Conservation (phyloP, 1,284 basidiomycete genomes). For the Ceratobasidium sp. region DNA sequence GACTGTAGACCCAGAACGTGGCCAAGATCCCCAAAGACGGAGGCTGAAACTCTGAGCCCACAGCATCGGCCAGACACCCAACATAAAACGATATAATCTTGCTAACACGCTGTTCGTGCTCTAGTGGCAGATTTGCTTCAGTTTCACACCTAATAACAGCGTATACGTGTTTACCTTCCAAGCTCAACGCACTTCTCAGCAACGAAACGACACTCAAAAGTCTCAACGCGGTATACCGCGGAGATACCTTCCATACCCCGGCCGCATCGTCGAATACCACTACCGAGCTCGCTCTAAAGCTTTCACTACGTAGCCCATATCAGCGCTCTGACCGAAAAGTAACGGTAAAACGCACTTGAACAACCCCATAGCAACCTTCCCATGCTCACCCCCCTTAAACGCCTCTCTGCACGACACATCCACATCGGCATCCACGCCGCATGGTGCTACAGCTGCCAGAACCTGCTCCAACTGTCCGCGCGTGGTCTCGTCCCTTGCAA, state of each 20-base stretch:
- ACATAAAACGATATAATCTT: constrained; percentile 80
- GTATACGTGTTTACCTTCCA: constrained; percentile 61
- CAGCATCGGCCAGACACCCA: constrained; percentile 64
- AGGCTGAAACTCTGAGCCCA: constrained; percentile 65
- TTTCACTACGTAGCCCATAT: not conserved
- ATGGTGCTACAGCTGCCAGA: constrained; percentile 56
- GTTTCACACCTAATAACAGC: not conserved
- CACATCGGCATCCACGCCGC: constrained; percentile 61
- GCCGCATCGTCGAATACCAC: constrained; percentile 20
- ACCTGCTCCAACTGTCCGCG: constrained; percentile 45
- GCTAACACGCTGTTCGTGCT: constrained; percentile 67
- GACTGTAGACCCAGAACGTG: constrained; percentile 73
- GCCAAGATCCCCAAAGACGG: constrained; percentile 78
- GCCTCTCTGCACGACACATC: constrained; percentile 56
- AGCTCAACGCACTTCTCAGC: constrained; percentile 72
- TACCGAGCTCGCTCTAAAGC: constrained; percentile 31
- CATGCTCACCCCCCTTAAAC: constrained; percentile 54
- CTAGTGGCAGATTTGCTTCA: constrained; percentile 53
- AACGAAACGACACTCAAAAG: constrained; percentile 71
- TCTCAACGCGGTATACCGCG: constrained; percentile 68
- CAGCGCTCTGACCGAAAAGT: not conserved
- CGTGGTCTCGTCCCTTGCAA: not conserved
- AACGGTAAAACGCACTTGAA: constrained; percentile 19
- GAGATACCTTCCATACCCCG: constrained; percentile 73
- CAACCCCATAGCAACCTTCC: constrained; percentile 28